phyloP scores from a whole-genome alignment of 345 rosid genomes.

The Dipteronia sinensis region DNA sequence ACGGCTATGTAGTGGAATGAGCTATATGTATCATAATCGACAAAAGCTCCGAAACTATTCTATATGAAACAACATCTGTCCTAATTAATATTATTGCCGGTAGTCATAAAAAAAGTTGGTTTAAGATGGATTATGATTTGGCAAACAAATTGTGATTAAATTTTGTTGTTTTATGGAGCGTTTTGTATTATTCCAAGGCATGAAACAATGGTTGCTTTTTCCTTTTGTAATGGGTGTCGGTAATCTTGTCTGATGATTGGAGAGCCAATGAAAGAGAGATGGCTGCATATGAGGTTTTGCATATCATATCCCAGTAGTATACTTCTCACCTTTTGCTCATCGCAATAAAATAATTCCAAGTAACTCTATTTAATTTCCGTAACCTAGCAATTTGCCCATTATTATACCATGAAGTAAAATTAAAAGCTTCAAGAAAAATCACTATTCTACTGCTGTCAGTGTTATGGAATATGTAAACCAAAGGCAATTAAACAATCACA shows the following conservation, averaged over 20 bases:
- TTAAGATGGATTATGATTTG: slow-evolving; percentile 15
- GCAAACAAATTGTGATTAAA: slow-evolving; percentile 6
- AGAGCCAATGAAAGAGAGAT: slow-evolving; percentile 11
- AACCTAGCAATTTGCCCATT: background rate
- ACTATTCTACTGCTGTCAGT: too few species aligned
- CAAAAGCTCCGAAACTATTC: background rate
- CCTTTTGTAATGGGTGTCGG: slow-evolving; percentile 3
- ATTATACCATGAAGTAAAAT: background rate
- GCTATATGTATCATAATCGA: background rate
- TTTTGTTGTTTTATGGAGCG: slow-evolving; percentile 1
- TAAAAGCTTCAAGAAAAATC: too few species aligned
- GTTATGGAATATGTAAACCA: too few species aligned
- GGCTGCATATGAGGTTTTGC: background rate
- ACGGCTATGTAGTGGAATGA: slow-evolving; percentile 18
- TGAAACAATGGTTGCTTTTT: background rate
- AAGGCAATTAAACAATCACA: too few species aligned
- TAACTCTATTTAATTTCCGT: background rate
- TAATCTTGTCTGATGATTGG: background rate
- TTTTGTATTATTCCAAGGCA: slow-evolving; percentile 1
- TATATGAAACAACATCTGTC: background rate
- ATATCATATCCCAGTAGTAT: background rate
- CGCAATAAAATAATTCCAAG: background rate
- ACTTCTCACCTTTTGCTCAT: background rate
- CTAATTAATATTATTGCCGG: background rate
- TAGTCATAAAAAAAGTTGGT: slow-evolving; percentile 2